Base-by-base conservation (phyloP, 2,329 filamentous ascomycete species). In the Diaporthe longicolla region DNA sequence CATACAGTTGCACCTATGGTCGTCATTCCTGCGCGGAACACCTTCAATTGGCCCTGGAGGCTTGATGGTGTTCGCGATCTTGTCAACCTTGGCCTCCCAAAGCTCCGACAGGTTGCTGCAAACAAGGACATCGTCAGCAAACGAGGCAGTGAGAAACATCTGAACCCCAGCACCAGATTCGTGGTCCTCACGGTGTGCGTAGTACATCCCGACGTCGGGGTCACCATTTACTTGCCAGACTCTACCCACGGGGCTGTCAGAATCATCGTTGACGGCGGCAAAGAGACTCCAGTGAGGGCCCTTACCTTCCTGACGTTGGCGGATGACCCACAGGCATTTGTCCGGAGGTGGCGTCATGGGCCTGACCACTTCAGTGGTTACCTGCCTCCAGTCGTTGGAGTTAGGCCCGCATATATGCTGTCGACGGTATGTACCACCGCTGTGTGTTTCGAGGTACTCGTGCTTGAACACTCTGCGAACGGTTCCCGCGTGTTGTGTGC, bases 151-250 rank as follows among this genome's bases (percentile, higher is more conserved):
- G 57, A 59, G 21, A 7, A 40, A 59, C 10, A 59, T 59, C 1
- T n/a, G 4, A 13, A 59, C 7, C 9, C 35, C 35, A 17, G 19
- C 35, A 2, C 10, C 35, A 37, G 35, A 37, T 1, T 37, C 0
- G 9, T n/a, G 21, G 57, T 10, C 1, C 13, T 37, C 13, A 7
- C 57, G 35, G 35, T 59, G 57, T 1, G 57, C 35, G n/a, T 59
- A 59, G n/a, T 2, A 4, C 57, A 59, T 59, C 9, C 57, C 57
- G 5, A 59, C 57, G 4, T 59, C 57, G 1, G 57, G 21, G 13
- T 59, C 57, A 24, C 57, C 57, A 21, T 26, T 40, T 9, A 59
- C 57, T 6, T 59, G 57, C 57, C 57, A 59, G 35, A 59, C 7
- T 15, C 57, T 43, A 32, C 57, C 57, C 57, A 15, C 8, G 3